phyloP scores from a whole-genome alignment of 805 yeast genomes.

The Cyberlindnera subsufficiens region DNA sequence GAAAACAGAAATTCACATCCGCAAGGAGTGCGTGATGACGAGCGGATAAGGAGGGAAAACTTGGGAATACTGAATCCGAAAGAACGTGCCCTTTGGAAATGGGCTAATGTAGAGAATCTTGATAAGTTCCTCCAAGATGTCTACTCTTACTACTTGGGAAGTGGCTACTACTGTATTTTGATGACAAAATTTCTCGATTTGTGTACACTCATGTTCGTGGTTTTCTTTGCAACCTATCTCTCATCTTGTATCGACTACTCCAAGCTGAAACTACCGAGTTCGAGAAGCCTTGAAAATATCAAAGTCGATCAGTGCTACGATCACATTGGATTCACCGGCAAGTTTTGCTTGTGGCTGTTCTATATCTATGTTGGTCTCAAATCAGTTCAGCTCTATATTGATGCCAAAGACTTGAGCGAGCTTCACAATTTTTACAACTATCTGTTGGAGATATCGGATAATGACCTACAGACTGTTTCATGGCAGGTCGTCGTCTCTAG shows the following conservation, averaged over 20 bases:
- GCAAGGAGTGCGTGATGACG: slow-evolving; percentile 11
- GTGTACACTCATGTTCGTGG: slow-evolving; percentile 70
- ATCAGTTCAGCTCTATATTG: slow-evolving; percentile 50
- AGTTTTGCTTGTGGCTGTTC: slow-evolving; percentile 60
- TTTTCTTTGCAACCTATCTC: slow-evolving; percentile 71
- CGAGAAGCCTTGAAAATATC: slow-evolving; percentile 26
- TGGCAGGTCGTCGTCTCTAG: slow-evolving; percentile 85
- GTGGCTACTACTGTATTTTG: slow-evolving; percentile 78
- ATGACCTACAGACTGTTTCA: slow-evolving; percentile 85
- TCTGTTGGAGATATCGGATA: slow-evolving; percentile 65
- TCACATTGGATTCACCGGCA: slow-evolving; percentile 45
- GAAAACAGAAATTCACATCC: not conserved
- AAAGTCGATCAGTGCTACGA: slow-evolving; percentile 32
- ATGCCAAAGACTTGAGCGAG: slow-evolving; percentile 63
- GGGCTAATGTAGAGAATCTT: slow-evolving; percentile 94
- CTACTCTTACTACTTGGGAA: slow-evolving; percentile 78
- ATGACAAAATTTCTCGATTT: slow-evolving; percentile 61
- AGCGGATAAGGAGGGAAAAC: slow-evolving; percentile 20
- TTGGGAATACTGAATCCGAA: slow-evolving; percentile 46
- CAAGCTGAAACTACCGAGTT: slow-evolving; percentile 29
- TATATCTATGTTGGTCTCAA: slow-evolving; percentile 46
- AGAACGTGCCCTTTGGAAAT: slow-evolving; percentile 86
- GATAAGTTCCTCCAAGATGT: slow-evolving; percentile 82
- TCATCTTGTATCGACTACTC: slow-evolving; percentile 75
- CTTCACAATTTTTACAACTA: slow-evolving; percentile 71